These are phyloP conservation scores for Arthroderma uncinatum DNA, from an alignment of 2,329 filamentous ascomycete genomes.

Conservation along the genomic window DNA sequence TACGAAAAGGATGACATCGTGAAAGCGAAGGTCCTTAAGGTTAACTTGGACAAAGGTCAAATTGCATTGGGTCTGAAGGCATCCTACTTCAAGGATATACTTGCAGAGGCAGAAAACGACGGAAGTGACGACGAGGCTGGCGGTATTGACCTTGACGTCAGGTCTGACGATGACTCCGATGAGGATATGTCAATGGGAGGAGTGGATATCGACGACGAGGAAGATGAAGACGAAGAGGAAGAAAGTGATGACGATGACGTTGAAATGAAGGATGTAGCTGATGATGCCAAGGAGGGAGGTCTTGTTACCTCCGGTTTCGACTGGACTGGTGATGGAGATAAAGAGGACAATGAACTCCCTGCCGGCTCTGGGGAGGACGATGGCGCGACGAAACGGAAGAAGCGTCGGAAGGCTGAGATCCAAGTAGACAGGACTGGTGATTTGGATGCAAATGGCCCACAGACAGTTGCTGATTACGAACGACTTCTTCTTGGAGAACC, in stretches of 20 bases:
- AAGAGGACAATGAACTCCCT: constrained; percentile 23
- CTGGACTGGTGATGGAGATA: constrained; percentile 61
- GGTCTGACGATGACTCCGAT: constrained; percentile 26
- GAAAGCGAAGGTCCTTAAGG: constrained; percentile 74
- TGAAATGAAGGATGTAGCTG: constrained; percentile 27
- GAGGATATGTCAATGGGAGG: constrained; percentile 33
- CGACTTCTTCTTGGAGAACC: constrained; percentile 82
- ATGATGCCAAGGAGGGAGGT: constrained; percentile 36
- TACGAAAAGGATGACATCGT: constrained; percentile 88
- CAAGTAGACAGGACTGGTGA: constrained; percentile 86
- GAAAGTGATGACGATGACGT: constrained; percentile 40
- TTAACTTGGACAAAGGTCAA: constrained; percentile 63
- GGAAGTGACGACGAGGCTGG: constrained; percentile 26
- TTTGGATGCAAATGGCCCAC: constrained; percentile 76
- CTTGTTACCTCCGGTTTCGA: constrained; percentile 71
- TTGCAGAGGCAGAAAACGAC: constrained; percentile 42
- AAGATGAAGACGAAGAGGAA: constrained; percentile 35
- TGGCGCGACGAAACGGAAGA: constrained; percentile 49
- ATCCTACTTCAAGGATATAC: constrained; percentile 63
- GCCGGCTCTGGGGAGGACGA: constrained; percentile 31
- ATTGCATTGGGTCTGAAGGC: constrained; percentile 89
- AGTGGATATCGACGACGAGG: constrained; percentile 35
- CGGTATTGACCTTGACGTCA: constrained; percentile 23
- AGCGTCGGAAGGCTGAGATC: constrained; percentile 63
- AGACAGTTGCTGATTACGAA: constrained; percentile 85